Base-by-base conservation (phyloP, 2,329 filamentous ascomycete genomes). In the Davidsoniella eucalypti region DNA sequence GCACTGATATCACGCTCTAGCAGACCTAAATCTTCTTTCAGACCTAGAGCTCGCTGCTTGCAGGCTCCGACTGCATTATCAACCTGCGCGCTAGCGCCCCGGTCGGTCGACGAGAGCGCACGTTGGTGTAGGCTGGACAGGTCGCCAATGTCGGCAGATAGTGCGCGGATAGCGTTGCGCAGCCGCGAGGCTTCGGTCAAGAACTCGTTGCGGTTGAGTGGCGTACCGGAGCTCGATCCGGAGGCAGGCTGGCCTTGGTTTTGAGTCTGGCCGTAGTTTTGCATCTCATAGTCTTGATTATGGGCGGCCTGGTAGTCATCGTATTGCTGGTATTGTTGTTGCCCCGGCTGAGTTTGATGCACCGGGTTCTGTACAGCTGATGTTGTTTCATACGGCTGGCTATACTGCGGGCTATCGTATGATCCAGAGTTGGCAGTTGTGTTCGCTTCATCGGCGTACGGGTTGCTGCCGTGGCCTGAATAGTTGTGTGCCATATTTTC, bases 1-100 rank as follows among this genome's bases (percentile, higher is more conserved):
- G 44, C 44, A 4, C 44, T 26, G 43, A 80, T 75, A 63, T 90
- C 84, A 54, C 67, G 69, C 66, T 87, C 83, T 50, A 90, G 71
- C 57, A 74, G 75, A 64, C 84, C 84, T 69, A 90, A 84, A 65
- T 84, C 78, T 60, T 85, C 80, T 61, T 83, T 81, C 69, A 90
- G 85, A 56, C 75, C 70, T n/a, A 75, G 79, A 66, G 84, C 87
- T 59, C 80, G 74, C 56, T 79, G 67, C 62, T 85, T 80, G 4
- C 83, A 87, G 57, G 84, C 71, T 43, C 78, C 69, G 51, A 86
- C 75, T 49, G 82, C 70, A 58, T 73, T 69, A 63, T 88, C 80
- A 21, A 86, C 71, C 64, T 78, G 74, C 45, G 73, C 70, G 37
- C 64, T 61, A 18, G 49, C 33, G 47, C 59, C 61, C 41, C 67